Base-by-base conservation (phyloP, 768 basidiomycete species). In the Tylopilus cervinicoccineus region DNA sequence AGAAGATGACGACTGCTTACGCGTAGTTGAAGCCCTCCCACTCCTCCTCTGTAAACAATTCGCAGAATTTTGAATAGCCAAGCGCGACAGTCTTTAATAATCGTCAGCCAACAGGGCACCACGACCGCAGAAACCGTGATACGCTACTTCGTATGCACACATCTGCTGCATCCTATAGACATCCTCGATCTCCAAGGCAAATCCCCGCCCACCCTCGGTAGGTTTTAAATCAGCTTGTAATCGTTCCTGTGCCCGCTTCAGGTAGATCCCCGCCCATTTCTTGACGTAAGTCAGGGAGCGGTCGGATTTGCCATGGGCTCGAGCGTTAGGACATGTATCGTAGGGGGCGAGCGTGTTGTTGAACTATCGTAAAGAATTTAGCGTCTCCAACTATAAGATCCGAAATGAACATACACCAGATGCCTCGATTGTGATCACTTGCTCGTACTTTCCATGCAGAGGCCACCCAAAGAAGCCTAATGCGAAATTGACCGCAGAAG, bases 21-120 rank as follows among this genome's bases (percentile, higher is more conserved):
- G 86, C 76, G 53, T 96, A 95, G 63, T 90, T 79, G 64, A 93
- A 95, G 0, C 91, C 91, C 62, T 88, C 84, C 93, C 93, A 97
- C 67, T 96, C 93, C 37, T 89, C 83, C 58, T 86, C 77, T 0
- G 90, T 92, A 67, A 97, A 97, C 3, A 96, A 72, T 47, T 84
- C 82, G 54, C 93, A 97, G 70, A 94, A 97, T 54, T 83, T 85
- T 14, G 90, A 93, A 62, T 91, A 94, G 9, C 91, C 93, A 11
- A 95, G 75, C 0, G 91, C 88, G 38, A 95, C 94, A 16, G 94
- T 93, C 87, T 89, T 45, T 12, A 29, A 17, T 24, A n/a, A 6
- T n/a, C 28, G 17, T 57, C 37, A 51, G 46, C 28, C n/a, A 8
- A 31, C 6, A 19, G 14, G 0, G 26, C 14, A 33, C 1, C 8